phyloP scores from a whole-genome alignment of 139 green algal species.

The Chlamydomonas eustigma region DNA sequence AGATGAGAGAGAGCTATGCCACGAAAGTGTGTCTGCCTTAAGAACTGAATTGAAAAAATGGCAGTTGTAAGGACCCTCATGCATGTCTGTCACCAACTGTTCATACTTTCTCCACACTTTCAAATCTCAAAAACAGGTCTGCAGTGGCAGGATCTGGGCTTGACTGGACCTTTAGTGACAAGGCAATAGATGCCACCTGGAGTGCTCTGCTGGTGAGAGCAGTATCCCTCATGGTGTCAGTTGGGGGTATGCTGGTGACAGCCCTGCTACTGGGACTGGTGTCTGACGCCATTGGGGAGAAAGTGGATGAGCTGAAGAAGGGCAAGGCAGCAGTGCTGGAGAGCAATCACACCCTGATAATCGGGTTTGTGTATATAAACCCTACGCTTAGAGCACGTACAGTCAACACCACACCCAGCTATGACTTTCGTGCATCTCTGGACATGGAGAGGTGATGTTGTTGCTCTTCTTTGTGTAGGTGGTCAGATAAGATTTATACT shows the following conservation, averaged over 20 bases:
- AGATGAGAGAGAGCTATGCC: background rate
- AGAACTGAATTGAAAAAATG: too few relatives aligned
- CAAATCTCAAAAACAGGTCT: too few relatives aligned
- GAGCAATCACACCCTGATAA: constrained; percentile 1
- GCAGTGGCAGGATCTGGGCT: constrained; percentile 3
- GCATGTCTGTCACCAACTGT: too few relatives aligned
- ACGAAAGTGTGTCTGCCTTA: too few relatives aligned
- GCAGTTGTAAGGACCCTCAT: too few relatives aligned
- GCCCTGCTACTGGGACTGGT: constrained; percentile 9
- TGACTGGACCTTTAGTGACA: constrained; percentile 9
- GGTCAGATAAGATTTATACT: constrained; percentile 1
- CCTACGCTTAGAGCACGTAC: background rate
- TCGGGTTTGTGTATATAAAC: background rate
- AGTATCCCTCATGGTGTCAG: background rate
- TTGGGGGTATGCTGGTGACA: constrained; percentile 12
- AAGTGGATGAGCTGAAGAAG: constrained; percentile 2
- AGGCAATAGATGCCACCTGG: background rate
- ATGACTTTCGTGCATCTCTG: too few relatives aligned
- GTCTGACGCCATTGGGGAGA: background rate
- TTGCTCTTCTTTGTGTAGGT: background rate
- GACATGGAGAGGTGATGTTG: too few relatives aligned
- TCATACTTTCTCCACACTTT: too few relatives aligned
- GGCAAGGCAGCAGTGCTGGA: constrained; percentile 9
- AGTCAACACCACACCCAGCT: too few relatives aligned
- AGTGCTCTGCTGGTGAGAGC: background rate